Evolutionary conservation across 176 grass and related monocot genomes (phyloP).

Genomic region (Juncus inflexus): DNA sequence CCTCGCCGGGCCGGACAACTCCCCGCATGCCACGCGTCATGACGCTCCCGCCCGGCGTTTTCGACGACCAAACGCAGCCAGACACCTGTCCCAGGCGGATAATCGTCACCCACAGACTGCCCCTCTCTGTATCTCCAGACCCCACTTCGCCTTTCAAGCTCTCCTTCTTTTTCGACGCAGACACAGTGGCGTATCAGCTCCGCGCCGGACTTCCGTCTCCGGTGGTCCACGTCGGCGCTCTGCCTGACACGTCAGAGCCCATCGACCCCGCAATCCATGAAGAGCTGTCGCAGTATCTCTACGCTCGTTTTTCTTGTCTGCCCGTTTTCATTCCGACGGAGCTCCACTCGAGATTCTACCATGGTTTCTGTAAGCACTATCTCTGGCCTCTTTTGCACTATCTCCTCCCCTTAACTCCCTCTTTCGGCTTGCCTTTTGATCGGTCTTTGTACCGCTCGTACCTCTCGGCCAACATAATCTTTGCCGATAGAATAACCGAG

Average conservation of each 20-base stretch:
- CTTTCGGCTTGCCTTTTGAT: constrained; percentile 70
- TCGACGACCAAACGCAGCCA: constrained; percentile 25
- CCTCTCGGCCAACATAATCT: constrained; percentile 85
- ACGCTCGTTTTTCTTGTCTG: constrained; percentile 54
- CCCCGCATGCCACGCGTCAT: constrained; percentile 69
- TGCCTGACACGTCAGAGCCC: constrained; percentile 24
- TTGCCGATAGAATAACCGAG: constrained; percentile 85
- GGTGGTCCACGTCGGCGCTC: constrained; percentile 63
- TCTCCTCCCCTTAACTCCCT: constrained; percentile 69
- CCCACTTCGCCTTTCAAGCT: constrained; percentile 33
- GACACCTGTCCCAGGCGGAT: constrained; percentile 37
- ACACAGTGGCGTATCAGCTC: constrained; percentile 61
- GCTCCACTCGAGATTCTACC: constrained; percentile 77
- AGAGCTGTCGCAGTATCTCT: constrained; percentile 52
- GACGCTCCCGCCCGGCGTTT: constrained; percentile 27
- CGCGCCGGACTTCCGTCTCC: constrained; percentile 55
- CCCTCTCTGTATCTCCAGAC: constrained; percentile 42
- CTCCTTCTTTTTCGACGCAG: constrained; percentile 44
- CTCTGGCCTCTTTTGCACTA: constrained; percentile 97
- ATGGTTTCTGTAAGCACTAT: constrained; percentile 97
- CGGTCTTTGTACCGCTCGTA: constrained; percentile 83
- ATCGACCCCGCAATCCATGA: constrained; percentile 38
- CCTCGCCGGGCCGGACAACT: constrained; percentile 39
- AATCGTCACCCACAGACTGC: constrained; percentile 73
- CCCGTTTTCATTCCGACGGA: constrained; percentile 66